A percentile compares a stretch with the other conserved stretches of the same genome.
These are phyloP conservation scores for Podila epicladia DNA, from an alignment of 192 early-diverging fungal genomes.

Conservation along the genomic window DNA sequence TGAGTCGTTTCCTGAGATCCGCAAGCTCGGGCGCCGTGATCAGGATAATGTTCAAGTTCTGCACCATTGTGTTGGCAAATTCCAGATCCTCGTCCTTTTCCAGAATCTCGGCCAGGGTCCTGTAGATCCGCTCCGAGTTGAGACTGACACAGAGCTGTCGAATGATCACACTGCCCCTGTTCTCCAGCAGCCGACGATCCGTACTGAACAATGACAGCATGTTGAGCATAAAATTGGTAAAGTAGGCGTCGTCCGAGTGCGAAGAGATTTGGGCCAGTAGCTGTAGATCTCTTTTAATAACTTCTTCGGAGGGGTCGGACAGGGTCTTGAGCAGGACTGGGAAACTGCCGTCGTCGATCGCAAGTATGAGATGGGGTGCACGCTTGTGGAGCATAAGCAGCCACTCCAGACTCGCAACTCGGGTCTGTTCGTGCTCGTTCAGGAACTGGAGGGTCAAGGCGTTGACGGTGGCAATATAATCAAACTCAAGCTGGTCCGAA, in stretches of 20 bases:
- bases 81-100: slow-evolving; percentile 91
- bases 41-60: slow-evolving; percentile 96
- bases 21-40: slow-evolving; percentile 94
- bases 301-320: slow-evolving; percentile 94
- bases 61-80: slow-evolving; percentile 97
- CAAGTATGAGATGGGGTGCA: slow-evolving; percentile 86
- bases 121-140: slow-evolving; percentile 92
- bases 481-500: slow-evolving; percentile 64
- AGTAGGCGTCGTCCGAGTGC: slow-evolving; percentile 86
- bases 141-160: slow-evolving; percentile 91
- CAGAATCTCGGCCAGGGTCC: slow-evolving; percentile 87
- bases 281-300: slow-evolving; percentile 92
- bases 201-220: slow-evolving; percentile 90
- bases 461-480: slow-evolving; percentile 84
- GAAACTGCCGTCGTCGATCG: slow-evolving; percentile 89
- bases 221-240: slow-evolving; percentile 89
- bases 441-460: slow-evolving; percentile 80
- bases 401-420: slow-evolving; percentile 95
- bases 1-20: slow-evolving; percentile 81
- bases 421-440: slow-evolving; percentile 93
- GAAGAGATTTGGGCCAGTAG: slow-evolving; percentile 95
- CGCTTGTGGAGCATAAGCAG: slow-evolving; percentile 96
- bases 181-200: slow-evolving; percentile 89
- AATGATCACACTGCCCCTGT: slow-evolving; percentile 91
- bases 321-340: slow-evolving; percentile 90